Base-by-base conservation (phyloP, 2,329 filamentous ascomycete species). In the Zelopaecilomyces penicillatus region DNA sequence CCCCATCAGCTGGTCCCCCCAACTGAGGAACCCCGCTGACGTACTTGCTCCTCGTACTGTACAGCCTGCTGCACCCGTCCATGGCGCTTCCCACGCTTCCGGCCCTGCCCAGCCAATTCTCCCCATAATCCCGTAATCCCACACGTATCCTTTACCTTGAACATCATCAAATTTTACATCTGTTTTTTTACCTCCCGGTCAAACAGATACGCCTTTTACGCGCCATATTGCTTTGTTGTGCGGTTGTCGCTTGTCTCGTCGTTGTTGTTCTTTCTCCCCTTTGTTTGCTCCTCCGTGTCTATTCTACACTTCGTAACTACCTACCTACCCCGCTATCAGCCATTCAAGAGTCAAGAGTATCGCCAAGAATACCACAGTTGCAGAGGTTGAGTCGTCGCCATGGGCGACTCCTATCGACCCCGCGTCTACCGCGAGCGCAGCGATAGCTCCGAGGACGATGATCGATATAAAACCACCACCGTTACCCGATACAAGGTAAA, bases 401-500 rank as follows among this genome's bases (percentile, higher is more conserved):
- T 65, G 62, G 60, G 59, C 56, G 62, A 65, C 56, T 47, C 52
- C 47, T 57, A 60, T 43, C 51, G 50, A 51, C 57, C 62, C 46
- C 60, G 62, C 49, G 55, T 57, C 48, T 65, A 63, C 50, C 62
- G 64, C 43, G 59, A 60, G 36, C 53, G 54, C 42, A 52, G 49
- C 42, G 61, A 63, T 41, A 56, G 50, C 48, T 59, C 58, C 39
- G 66, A 61, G 10, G 68, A 71, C 49, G 73, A 74, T 44, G 70
- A 74, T 41, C 60, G 62, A 36, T 69, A 68, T 59, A 65, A 63
- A 54, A 65, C 61, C 47, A 69, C 71, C 5, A 74, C 70, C n/a
- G 66, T 76, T 43, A 70, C 68, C 49, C 68, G 73, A 44, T 76
- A 76, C 65, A 76, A 76, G 57, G 71, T 76, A 29, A 59, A 61